Evolutionary conservation across 2,329 filamentous ascomycete species (phyloP).

Genomic region (Teratosphaeriaceae sp.): DNA sequence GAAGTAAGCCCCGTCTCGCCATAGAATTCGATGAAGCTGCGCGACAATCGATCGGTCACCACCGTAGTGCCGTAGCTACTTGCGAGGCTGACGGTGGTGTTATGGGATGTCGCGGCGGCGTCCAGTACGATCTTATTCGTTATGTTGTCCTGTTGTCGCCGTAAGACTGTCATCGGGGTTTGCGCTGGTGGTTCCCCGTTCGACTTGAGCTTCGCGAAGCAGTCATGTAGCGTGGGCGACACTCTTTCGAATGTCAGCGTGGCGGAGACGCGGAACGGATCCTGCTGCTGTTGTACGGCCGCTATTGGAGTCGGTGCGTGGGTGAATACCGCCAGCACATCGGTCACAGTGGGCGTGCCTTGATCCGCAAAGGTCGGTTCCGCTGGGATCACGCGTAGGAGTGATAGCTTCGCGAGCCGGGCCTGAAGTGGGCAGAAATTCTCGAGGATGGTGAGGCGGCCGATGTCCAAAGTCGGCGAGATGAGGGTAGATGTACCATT

Average conservation of each 20-base stretch:
- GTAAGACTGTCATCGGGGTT: constrained; percentile 42
- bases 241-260: constrained; percentile 69
- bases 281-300: constrained; percentile 52
- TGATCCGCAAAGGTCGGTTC: constrained; percentile 51
- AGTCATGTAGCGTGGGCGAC: constrained; percentile 25
- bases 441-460: constrained; percentile 21
- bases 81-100: constrained; percentile 63
- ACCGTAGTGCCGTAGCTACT: constrained; percentile 78
- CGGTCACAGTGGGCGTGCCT: constrained; percentile 37
- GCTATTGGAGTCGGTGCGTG: constrained; percentile 32
- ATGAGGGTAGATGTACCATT: constrained; percentile 19
- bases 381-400: constrained; percentile 29
- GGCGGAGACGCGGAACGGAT: constrained; percentile 67
- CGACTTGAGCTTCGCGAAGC: constrained; percentile 30
- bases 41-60: constrained; percentile 68
- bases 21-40: constrained; percentile 58
- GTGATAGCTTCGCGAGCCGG: constrained; percentile 20
- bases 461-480: constrained; percentile 24
- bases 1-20: constrained; percentile 59
- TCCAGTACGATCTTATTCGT: constrained; percentile 65
- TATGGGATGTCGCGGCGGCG: constrained; percentile 61
- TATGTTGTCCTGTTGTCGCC: constrained; percentile 59
- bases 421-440: constrained; percentile 21
- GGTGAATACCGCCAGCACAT: constrained; percentile 68
- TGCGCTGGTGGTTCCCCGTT: constrained; percentile 12